These are phyloP conservation scores for Thermoascus crustaceus DNA, from an alignment of 2,329 filamentous ascomycete species.

Conservation along the genomic window DNA sequence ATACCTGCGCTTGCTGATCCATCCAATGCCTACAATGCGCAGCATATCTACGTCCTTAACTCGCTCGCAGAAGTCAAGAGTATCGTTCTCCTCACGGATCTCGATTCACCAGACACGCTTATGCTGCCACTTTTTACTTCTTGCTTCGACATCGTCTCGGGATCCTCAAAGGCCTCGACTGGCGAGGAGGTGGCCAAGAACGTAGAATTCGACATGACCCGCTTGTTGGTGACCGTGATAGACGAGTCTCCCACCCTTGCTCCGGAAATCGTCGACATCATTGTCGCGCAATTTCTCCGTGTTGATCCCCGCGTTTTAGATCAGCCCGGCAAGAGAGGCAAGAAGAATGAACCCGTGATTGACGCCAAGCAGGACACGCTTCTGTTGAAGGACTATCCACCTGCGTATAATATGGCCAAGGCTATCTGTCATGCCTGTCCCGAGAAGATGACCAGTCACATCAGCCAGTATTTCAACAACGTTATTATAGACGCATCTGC, in stretches of 20 bases:
- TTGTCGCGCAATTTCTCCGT: slow-evolving; percentile 90
- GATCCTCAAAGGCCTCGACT: slow-evolving; percentile 61
- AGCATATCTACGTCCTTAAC: slow-evolving; percentile 83
- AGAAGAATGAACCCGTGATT: slow-evolving; percentile 44
- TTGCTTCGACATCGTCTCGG: slow-evolving; percentile 87
- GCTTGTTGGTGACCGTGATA: slow-evolving; percentile 73
- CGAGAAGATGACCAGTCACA: slow-evolving; percentile 90
- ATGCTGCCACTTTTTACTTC: slow-evolving; percentile 74
- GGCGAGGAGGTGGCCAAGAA: slow-evolving; percentile 85
- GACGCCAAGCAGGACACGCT: slow-evolving; percentile 76
- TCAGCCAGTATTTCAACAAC: slow-evolving; percentile 94
- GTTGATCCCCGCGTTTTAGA: slow-evolving; percentile 59
- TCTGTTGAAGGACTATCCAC: slow-evolving; percentile 76
- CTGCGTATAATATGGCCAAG: slow-evolving; percentile 94
- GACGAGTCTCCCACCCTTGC: slow-evolving; percentile 77
- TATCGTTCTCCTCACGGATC: slow-evolving; percentile 81
- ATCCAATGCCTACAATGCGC: slow-evolving; percentile 79
- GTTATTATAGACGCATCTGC: slow-evolving; percentile 83
- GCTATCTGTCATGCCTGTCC: slow-evolving; percentile 81
- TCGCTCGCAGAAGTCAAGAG: slow-evolving; percentile 91
- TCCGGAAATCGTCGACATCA: slow-evolving; percentile 75
- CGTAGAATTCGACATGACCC: slow-evolving; percentile 85
- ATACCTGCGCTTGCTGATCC: slow-evolving; percentile 80
- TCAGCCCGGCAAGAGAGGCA: slow-evolving; percentile 50
- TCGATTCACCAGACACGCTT: slow-evolving; percentile 71